These are phyloP conservation scores for Metarhizium humberi DNA, from an alignment of 2,329 filamentous ascomycete species.

Conservation along the genomic window DNA sequence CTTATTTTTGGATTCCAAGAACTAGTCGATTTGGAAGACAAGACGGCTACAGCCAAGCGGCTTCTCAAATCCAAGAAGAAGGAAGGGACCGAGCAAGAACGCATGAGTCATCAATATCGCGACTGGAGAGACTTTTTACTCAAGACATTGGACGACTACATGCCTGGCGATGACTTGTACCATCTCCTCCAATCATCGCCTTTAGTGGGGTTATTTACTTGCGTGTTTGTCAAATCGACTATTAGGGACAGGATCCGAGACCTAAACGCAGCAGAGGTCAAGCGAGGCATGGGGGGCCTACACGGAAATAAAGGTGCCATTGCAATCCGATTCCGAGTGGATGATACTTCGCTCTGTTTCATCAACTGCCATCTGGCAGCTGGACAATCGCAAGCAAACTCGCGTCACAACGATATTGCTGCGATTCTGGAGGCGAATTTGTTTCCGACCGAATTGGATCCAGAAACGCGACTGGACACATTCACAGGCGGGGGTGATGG, in stretches of 20 bases:
- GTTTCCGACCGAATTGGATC: constrained; percentile 64
- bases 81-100: constrained; percentile 68
- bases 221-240: constrained; percentile 81
- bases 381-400: constrained; percentile 80
- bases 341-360: constrained; percentile 91
- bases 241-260: constrained; percentile 69
- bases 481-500: constrained; percentile 92
- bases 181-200: constrained; percentile 77
- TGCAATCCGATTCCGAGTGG: constrained; percentile 81
- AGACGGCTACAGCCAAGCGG: constrained; percentile 92
- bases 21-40: constrained; percentile 95
- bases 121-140: constrained; percentile 91
- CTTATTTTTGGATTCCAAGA: constrained; percentile 96
- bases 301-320: constrained; percentile 97
- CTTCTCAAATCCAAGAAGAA: constrained; percentile 89
- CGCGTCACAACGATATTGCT: constrained; percentile 87
- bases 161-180: constrained; percentile 69
- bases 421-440: constrained; percentile 74
- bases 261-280: constrained; percentile 73
- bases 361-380: constrained; percentile 96
- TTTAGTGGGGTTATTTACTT: constrained; percentile 90
- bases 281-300: constrained; percentile 88
- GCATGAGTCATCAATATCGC: constrained; percentile 95
- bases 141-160: constrained; percentile 71
- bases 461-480: constrained; percentile 59